Evolutionary conservation across 768 basidiomycete genomes (phyloP), one percentile per base, ranked within the genome.

Genomic region (Leccinum barrowsii): DNA sequence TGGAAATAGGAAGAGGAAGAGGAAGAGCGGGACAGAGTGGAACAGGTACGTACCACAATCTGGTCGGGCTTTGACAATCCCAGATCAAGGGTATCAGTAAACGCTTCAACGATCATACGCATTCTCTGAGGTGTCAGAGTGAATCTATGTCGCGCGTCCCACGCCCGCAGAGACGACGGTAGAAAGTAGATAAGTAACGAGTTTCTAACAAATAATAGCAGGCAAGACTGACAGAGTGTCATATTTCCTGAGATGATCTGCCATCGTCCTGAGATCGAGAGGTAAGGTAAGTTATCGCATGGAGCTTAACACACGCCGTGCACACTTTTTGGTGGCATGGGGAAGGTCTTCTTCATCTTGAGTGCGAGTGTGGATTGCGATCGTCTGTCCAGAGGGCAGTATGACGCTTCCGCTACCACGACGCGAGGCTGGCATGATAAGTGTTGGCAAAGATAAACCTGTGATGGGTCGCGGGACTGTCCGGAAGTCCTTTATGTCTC

Each of bases 71-170:
- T 89, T 63, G 88, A 78, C 52, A 99, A 77, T 13, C 97, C 97
- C 24, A 83, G 74, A 67, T 97, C 94, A 26, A 99, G 82, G 2
- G 90, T 85, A 50, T 98, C 95, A 70, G 92, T 86, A 79, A 99
- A 94, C 0, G 95, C 90, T 70, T 97, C 92, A 24, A 95, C 94
- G 68, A 98, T 97, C 85, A 95, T 96, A 50, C 93, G 82, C 94
- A 95, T 94, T 58, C 93, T 76, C 72, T 93, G 92, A 15, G 92
- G 90, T 7, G 91, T 94, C 63, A 94, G 73, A 12, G 89, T 91
- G 73, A 94, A 93, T 66, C 90, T 91, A 67, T 55, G 37, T 7
- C 13, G 44, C n/a, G 17, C 24, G 34, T 50, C 17, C 49, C n/a
- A 52, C 46, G 19, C 1, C 12, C 22, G 26, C 50, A 40, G 32